These are phyloP conservation scores for Globisporangium takayamanum DNA, from an alignment of 352 stramenopile species.

Conservation along the genomic window DNA sequence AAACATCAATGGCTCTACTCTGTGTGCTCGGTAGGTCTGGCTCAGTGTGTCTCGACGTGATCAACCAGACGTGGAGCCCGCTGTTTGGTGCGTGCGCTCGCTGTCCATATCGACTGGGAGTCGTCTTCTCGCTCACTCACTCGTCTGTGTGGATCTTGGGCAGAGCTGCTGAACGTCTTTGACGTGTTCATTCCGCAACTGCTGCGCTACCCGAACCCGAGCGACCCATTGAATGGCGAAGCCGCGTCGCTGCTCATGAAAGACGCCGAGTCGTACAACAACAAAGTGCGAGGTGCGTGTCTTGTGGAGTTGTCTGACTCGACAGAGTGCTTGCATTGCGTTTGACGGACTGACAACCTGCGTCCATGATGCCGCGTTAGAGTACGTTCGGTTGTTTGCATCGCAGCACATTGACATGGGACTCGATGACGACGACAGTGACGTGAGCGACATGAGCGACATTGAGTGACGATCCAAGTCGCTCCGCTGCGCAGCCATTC, in stretches of 20 bases:
- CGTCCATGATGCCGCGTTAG: conserved; percentile 16
- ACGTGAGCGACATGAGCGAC: conserved; percentile 85
- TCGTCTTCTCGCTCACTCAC: background rate
- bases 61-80: conserved; percentile 93
- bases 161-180: conserved; percentile 92
- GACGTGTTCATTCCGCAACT: conserved; percentile 92
- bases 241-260: conserved; percentile 87
- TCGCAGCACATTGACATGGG: conserved; percentile 75
- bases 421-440: conserved; percentile 61
- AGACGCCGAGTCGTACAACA: conserved; percentile 81
- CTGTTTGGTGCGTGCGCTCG: conserved; percentile 78
- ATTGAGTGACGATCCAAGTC: conserved; percentile 20
- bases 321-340: background rate
- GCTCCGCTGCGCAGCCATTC: background rate
- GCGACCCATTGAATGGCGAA: conserved; percentile 88
- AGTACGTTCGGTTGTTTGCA: conserved; percentile 76
- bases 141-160: conserved; percentile 7
- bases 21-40: conserved; percentile 51
- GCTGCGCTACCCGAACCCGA: conserved; percentile 90
- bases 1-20: background rate
- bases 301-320: background rate
- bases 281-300: conserved; percentile 76
- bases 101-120: background rate
- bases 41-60: conserved; percentile 91
- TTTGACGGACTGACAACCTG: background rate